Conservation (phyloP, 1,139 yeast species). For the Kodamaea sp. region DNA sequence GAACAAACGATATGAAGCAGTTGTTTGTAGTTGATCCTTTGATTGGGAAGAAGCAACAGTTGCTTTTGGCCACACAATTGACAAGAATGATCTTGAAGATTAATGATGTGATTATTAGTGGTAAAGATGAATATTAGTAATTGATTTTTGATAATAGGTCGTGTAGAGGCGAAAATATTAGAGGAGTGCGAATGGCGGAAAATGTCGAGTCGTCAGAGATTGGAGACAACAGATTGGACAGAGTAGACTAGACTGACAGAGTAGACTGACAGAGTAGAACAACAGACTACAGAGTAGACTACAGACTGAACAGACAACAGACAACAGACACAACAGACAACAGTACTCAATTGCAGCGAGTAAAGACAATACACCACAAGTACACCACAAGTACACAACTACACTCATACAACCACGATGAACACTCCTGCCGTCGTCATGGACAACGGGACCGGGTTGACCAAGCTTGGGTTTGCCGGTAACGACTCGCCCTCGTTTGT, state of each 20-base stretch:
- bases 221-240: too few species aligned
- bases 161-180: background rate
- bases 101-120: conserved; percentile 91
- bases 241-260: too few species aligned
- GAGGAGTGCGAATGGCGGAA: background rate
- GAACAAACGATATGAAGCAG: conserved; percentile 87
- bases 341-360: too few species aligned
- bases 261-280: background rate
- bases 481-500: conserved; percentile 97
- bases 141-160: background rate
- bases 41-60: conserved; percentile 95
- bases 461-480: conserved; percentile 97
- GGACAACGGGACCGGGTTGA: conserved; percentile 98
- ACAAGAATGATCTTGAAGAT: conserved; percentile 97
- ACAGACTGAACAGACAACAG: background rate
- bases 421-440: conserved; percentile 92
- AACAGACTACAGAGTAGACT: background rate
- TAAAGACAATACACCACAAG: too few species aligned
- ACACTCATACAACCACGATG: conserved; percentile 37
- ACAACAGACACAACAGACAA: background rate
- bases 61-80: conserved; percentile 90
- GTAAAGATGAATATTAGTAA: conserved; percentile 66
- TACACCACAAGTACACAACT: too few species aligned
- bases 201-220: background rate
- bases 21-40: conserved; percentile 94